phyloP scores from a whole-genome alignment of 805 yeast genomes.

The Lipomyces starkeyi region DNA sequence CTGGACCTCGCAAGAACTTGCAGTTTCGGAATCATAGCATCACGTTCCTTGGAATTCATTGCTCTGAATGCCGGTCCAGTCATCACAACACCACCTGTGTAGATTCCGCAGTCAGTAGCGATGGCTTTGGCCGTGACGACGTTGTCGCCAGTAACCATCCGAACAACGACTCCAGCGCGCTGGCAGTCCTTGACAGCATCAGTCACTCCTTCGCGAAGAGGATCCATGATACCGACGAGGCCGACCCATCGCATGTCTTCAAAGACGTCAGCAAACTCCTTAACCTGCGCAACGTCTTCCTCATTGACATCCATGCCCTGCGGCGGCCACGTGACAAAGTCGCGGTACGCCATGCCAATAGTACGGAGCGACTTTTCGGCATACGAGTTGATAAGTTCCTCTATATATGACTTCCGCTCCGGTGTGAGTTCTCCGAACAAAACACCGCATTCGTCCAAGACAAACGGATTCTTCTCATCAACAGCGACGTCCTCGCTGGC shows the following conservation, averaged over 20 bases:
- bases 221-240: constrained; percentile 93
- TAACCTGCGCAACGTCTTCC: constrained; percentile 39
- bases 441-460: constrained; percentile 9
- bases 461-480: constrained; percentile 38
- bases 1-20: constrained; percentile 91
- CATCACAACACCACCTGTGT: constrained; percentile 67
- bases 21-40: constrained; percentile 68
- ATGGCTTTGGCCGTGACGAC: constrained; percentile 90
- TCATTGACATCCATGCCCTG: constrained; percentile 43
- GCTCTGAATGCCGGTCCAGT: constrained; percentile 92
- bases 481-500: constrained; percentile 42
- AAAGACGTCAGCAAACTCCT: constrained; percentile 36
- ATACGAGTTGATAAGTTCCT: constrained; percentile 56
- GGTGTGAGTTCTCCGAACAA: constrained; percentile 35
- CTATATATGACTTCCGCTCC: constrained; percentile 43
- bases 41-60: constrained; percentile 62
- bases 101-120: constrained; percentile 82
- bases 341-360: constrained; percentile 83
- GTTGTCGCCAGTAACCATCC: constrained; percentile 99
- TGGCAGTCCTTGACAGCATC: constrained; percentile 86
- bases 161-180: constrained; percentile 88
- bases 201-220: constrained; percentile 87
- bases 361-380: constrained; percentile 88
- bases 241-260: constrained; percentile 62
- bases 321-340: constrained; percentile 76